Evolutionary conservation across 768 basidiomycete species (phyloP), one percentile per base, ranked within the genome.

Genomic region (Tylopilus felleus): DNA sequence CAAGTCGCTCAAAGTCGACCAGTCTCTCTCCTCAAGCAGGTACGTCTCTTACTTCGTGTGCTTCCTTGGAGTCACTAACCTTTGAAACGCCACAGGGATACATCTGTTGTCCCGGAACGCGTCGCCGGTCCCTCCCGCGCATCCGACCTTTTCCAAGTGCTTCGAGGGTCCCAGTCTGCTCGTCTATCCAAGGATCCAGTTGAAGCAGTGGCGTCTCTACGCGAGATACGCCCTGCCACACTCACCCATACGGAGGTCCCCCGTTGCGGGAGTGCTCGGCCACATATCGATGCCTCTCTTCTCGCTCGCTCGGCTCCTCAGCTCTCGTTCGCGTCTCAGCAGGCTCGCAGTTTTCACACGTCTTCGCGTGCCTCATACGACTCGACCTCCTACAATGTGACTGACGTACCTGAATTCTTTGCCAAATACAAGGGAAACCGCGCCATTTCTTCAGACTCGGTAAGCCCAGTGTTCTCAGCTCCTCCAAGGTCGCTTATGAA

Each of bases 11-110:
- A 69, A 63, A 53, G 21, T 46, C 12, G 69, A 73, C 52, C 72
- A 72, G 45, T 47, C 62, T 8, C 73, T 73, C 21, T 51, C 63
- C 0, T 43, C 65, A 3, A 64, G 65, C 22, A 74, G 74, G 21
- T 80, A 78, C 58, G 64, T 60, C 21, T 59, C 72, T 7, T 69
- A 70, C 25, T 12, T 16, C 23, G 2, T 25, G 2, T 1, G 68
- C 60, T 52, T 77, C 17, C 62, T 75, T 50, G 70, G 31, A 66
- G 69, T 5, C 70, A 74, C 31, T 71, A 74, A 59, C 60, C 60
- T 12, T 53, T 70, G 16, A 48, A 60, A 21, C 65, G 62, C 51
- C 65, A 65, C 7, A 52, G 67, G 23, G 73, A 74, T 1, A 67
- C 72, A 9, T 57, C 61, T 12, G 70, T 70, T 19, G 31, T 64